Base-by-base conservation (phyloP, 2,329 filamentous ascomycete species). In the Sporothrix luriei region DNA sequence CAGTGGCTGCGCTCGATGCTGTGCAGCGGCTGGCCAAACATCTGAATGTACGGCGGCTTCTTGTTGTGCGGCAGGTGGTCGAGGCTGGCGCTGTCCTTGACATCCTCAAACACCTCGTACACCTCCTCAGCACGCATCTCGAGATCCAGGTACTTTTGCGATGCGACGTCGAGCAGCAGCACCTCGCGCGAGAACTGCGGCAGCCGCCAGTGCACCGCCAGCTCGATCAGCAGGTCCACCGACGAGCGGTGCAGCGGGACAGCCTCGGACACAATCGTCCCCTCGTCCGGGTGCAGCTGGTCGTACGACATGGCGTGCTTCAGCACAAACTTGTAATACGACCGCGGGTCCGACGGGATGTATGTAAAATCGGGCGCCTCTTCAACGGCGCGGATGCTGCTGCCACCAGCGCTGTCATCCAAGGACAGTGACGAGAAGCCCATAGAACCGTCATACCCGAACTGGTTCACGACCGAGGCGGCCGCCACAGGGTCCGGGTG, bases 171-270 rank as follows among this genome's bases (percentile, higher is more conserved):
- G 48, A 98, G 81, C 75, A 97, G 90, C 6, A 94, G 80, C 6
- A 97, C 88, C 66, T 93, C 84, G 57, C 93, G 87, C 3, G 93
- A 92, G 76, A 90, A 93, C 73, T 90, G 89, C 2, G 94, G 93
- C 72, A 99, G 85, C 65, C 95, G 90, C 95, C 95, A 99, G 75
- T 94, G 88, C 72, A 93, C 82, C 71, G 90, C 92, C 70, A 97
- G 85, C 78, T 98, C 94, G 71, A 90, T 91, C 72, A 99, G 80
- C 59, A 99, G 82, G 69, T 97, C 93, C 64, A 88, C 85, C 2
- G 93, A 95, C 72, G 91, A 87, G 75, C 90, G 92, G 0, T 93
- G 95, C n/a, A 91, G 79, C 16, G 86, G 84, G 81, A 71, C 69
- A 0, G 71, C 71, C 52, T 70, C 70, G 19, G 64, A 71, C 19